A percentile compares a stretch with the other conserved stretches of the same genome.
phyloP scores from a whole-genome alignment of 208 protist species.

The Leishmania braziliensis region DNA sequence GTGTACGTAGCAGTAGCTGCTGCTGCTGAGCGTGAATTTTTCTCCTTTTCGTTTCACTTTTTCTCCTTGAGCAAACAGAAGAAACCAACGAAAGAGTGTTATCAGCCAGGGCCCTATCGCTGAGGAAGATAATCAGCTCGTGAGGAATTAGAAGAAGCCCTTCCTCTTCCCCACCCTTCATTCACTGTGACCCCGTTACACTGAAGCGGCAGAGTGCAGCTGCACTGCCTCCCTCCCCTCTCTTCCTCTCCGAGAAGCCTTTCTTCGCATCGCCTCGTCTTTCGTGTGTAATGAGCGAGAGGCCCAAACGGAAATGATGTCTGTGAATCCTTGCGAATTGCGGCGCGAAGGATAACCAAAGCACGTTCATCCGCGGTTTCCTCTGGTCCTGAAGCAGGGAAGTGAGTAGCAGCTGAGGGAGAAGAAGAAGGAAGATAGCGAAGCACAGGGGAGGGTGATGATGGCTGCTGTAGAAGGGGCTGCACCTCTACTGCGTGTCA shows the following conservation, averaged over 20 bases:
- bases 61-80: conserved; percentile 19
- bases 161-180: background rate
- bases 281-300: background rate
- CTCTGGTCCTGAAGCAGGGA: background rate
- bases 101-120: background rate
- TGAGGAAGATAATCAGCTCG: background rate
- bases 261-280: background rate
- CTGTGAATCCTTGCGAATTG: background rate
- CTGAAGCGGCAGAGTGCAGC: background rate
- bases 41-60: conserved; percentile 19
- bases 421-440: background rate
- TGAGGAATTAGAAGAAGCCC: background rate
- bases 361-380: background rate
- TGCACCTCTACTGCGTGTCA: background rate
- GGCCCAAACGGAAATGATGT: background rate
- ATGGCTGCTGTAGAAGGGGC: background rate
- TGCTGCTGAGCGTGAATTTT: background rate
- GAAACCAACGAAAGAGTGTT: background rate
- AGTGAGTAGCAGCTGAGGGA: background rate
- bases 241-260: background rate
- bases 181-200: background rate
- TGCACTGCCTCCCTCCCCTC: background rate
- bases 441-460: background rate
- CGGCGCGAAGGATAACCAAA: no score
- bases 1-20: background rate